Evolutionary conservation across 2,329 filamentous ascomycete species (phyloP), one percentile per base, ranked within the genome.

Genomic region (Akanthomyces dipterigenus): DNA sequence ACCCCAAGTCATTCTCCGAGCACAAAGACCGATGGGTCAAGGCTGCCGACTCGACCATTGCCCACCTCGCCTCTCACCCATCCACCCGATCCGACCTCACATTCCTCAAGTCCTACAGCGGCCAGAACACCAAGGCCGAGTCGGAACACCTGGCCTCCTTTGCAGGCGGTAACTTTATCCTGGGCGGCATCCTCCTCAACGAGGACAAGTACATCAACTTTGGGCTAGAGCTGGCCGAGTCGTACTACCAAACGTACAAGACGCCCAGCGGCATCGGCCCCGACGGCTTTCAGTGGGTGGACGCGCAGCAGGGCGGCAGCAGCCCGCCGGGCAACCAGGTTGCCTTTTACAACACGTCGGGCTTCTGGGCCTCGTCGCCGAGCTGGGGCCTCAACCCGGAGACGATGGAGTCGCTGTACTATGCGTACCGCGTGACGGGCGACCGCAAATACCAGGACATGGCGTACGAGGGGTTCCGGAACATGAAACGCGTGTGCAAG

Each of bases 321-420:
- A 82, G 82, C 67, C 70, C 67, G 1, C 66, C 64, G 1, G 67
- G 69, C 0, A 64, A 75, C 36, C 77, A 86, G 68, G 64, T 73
- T 0, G 77, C 70, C 0, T 90, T 96, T 65, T 95, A 88, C 73
- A 68, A 82, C 1, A 70, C 74, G 64, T 78, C 84, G 1, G 91
- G 91, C 5, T 96, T 90, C 78, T 96, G 86, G 75, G 87, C 91
- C 69, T 80, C 75, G 0, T 76, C 78, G 46, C 69, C 76, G 0
- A 69, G 73, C 7, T 96, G 96, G 72, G 76, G 87, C 8, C 81
- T 96, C 36, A 83, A 91, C 0, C 88, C 90, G 0, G 91, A 95
- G 74, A 89, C 92, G 4, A 81, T 96, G 38, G 91, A 96, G 76
- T 89, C 85, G 66, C 88, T 88, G 73, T 96, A 96, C 80, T 93